phyloP scores from a whole-genome alignment of 148 eudicot genomes.

The Beta vulgaris region DNA sequence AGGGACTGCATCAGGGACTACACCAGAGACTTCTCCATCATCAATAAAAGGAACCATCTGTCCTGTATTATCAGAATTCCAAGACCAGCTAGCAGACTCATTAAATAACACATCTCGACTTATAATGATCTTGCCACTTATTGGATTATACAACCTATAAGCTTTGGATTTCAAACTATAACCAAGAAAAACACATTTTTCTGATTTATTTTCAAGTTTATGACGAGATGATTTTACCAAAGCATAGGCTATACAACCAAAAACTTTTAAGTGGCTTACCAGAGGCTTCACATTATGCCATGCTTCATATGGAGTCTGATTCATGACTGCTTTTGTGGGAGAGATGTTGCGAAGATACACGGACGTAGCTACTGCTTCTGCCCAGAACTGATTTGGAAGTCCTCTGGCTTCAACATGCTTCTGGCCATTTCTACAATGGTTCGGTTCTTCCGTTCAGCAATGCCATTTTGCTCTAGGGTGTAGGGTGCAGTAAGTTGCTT shows the following conservation, averaged over 20 bases:
- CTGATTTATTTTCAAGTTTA: conserved; percentile 10
- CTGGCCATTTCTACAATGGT: conserved; percentile 5
- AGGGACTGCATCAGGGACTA: neutral
- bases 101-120: conserved; percentile 14
- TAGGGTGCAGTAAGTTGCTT: too few species aligned
- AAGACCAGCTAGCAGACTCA: conserved; percentile 1
- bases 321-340: conserved; percentile 11
- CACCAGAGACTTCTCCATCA: neutral
- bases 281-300: neutral
- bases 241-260: conserved; percentile 7
- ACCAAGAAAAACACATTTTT: conserved; percentile 15
- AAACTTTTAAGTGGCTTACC: conserved; percentile 13
- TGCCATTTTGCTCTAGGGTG: neutral
- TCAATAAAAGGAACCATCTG: too few species aligned
- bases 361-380: conserved; percentile 6
- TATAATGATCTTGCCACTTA: conserved; percentile 8
- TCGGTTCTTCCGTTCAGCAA: conserved; percentile 8
- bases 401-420: conserved; percentile 7
- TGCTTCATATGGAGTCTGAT: conserved; percentile 5
- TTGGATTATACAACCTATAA: conserved; percentile 17
- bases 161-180: conserved; percentile 13
- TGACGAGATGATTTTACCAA: neutral
- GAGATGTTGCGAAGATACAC: conserved; percentile 11
- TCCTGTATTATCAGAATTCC: neutral
- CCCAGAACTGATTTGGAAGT: conserved; percentile 17